Evolutionary conservation across 2,329 filamentous ascomycete genomes (phyloP), one percentile per base, ranked within the genome.

Genomic region (Trichothecium roseum): DNA sequence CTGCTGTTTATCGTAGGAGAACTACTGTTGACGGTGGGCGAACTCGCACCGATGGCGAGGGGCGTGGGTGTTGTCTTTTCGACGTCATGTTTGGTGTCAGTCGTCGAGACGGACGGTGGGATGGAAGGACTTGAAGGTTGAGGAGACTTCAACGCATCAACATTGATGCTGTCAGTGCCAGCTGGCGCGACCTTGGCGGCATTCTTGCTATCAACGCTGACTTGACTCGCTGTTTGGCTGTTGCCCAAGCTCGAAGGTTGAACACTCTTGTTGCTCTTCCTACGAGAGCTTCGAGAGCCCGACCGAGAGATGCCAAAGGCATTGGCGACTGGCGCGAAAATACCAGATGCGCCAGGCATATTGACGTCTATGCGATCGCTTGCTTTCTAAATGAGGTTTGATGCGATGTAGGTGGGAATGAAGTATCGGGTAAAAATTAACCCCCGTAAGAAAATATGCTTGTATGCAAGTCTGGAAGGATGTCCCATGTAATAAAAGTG

Each of bases 291-390:
- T 40, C 46, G 48, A 6, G 50, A 47, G n/a, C 45, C 39, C 6
- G 20, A 24, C 22, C 51, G 38, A 15, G 53, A 45, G 20, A 57
- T 39, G 37, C 56, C 54, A 44, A 59, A 57, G 32, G 55, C 56
- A 20, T 55, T 57, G 34, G 49, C 45, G 28, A 56, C 44, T 30
- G 54, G 54, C 41, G 46, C 51, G 17, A 54, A 36, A 35, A 54
- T 49, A 28, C 46, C 51, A 20, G 46, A 42, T 28, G 48, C 40
- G 39, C 42, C 40, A 41, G 54, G 53, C 55, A 56, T 59, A 39
- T 39, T 35, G 31, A 13, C n/a, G 16, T 9, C 18, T 22, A 18
- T 18, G 17, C 18, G 17, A 14, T 18, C 18, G n/a, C 31, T 18
- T 9, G 16, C n/a, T 18, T 14, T 33, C 8, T 20, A 33, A 14